phyloP scores from a whole-genome alignment of 768 basidiomycete genomes.

The Leccinum ochraceum region DNA sequence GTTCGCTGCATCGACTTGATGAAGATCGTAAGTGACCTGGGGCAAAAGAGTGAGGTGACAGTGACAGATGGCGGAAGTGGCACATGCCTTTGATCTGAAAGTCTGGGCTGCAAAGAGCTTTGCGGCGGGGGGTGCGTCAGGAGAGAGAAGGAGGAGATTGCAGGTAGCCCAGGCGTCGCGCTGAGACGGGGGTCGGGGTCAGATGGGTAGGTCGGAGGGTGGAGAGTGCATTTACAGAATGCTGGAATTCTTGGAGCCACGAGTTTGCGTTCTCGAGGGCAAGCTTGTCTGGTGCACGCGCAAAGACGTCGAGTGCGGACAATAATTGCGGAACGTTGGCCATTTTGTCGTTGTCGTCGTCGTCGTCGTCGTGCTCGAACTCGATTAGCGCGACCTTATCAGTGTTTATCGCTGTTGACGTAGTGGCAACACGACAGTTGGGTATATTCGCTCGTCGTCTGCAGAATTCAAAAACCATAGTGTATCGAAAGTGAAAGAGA shows the following conservation, averaged over 20 bases:
- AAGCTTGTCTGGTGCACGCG: conserved; percentile 76
- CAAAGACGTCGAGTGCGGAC: conserved; percentile 78
- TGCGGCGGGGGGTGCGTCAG: conserved; percentile 74
- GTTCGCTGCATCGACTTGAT: conserved; percentile 77
- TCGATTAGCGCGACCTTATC: conserved; percentile 17
- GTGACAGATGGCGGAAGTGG: conserved; percentile 2
- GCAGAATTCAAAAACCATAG: conserved; percentile 17
- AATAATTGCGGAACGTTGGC: conserved; percentile 70
- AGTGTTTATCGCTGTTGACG: conserved; percentile 35
- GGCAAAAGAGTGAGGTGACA: conserved; percentile 35
- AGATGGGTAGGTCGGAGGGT: conserved; percentile 65
- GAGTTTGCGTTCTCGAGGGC: conserved; percentile 86
- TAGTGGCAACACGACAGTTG: conserved; percentile 36
- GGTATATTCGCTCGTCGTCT: conserved; percentile 33
- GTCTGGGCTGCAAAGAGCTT: conserved; percentile 97
- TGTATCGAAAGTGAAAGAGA: conserved; percentile 11
- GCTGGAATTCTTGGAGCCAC: conserved; percentile 99
- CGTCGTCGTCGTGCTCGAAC: conserved; percentile 10
- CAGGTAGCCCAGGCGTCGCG: conserved; percentile 96
- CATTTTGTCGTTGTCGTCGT: conserved; percentile 42
- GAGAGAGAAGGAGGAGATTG: conserved; percentile 83
- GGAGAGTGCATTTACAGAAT: conserved; percentile 91
- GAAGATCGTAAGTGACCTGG: conserved; percentile 94
- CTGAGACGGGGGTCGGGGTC: conserved; percentile 70
- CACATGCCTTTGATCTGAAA: conserved; percentile 85